Base-by-base conservation (phyloP, 2,329 filamentous ascomycete species). In the Hymenoscyphus fraxineus region DNA sequence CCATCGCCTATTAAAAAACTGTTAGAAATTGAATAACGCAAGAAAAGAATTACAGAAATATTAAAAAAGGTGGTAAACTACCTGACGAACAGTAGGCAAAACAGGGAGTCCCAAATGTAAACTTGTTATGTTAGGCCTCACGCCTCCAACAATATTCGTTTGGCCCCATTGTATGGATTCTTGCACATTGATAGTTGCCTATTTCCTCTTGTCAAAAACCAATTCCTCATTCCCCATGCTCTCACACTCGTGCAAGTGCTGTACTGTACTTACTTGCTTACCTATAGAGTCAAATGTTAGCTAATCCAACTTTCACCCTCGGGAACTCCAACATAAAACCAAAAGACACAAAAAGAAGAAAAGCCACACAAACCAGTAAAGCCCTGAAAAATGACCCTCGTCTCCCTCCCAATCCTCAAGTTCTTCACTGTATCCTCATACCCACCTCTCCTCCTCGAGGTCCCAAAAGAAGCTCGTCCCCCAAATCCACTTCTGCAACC, bases 71-170 rank as follows among this genome's bases (percentile, higher is more conserved):
- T 7, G n/a, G 10, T 19, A 47, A 59, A 61, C 27, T 66, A 82
- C 83, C 73, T 82, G 84, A 71, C 82, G 81, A 38, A 93, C 87
- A 55, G 84, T 87, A 1, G 89, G 87, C 22, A 92, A 79, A 0
- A 93, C 82, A 1, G 91, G 91, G 41, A 92, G 79, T 1, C 88
- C 89, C 22, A 93, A 78, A 78, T 93, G 90, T 72, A 91, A 85
- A 58, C 87, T 87, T 64, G 85, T 83, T 59, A 87, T 85, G 3
- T 86, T 87, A 0, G 90, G 91, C 61, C 86, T 91, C 19, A 93
- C 89, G 32, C 90, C 90, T 38, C 91, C 91, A 0, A 94, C 89
- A 65, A 94, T 88, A 44, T 91, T 89, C 47, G 91, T 93, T 27
- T 27, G 27, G 13, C 91, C 91, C 83, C 89, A 94, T 76, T 82